A percentile compares a stretch with the other conserved stretches of the same genome.
phyloP scores from a whole-genome alignment of 1,139 yeast genomes.

The Sugiyamaella grinbergsii region DNA sequence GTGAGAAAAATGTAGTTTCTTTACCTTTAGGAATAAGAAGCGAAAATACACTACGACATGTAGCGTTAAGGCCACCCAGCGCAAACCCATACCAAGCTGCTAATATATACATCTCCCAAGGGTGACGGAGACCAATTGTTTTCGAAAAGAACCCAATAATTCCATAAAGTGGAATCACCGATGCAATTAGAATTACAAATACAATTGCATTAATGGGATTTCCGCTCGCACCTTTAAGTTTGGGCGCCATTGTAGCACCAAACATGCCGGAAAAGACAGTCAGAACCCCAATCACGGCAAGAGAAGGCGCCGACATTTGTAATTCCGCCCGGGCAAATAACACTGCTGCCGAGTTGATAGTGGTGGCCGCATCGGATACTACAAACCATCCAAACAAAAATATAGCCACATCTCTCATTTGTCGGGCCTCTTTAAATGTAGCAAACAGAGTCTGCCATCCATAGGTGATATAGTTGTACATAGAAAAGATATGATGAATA shows the following conservation, averaged over 20 bases:
- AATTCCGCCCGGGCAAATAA: constrained; percentile 67
- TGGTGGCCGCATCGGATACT: constrained; percentile 67
- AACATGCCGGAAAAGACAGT: constrained; percentile 63
- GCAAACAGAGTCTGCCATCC: constrained; percentile 61
- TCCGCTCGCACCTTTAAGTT: constrained; percentile 46
- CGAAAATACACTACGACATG: constrained; percentile 64
- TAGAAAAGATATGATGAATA: background rate
- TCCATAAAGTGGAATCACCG: constrained; percentile 67
- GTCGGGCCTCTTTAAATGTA: constrained; percentile 57
- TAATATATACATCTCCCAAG: constrained; percentile 63
- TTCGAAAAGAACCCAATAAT: constrained; percentile 56
- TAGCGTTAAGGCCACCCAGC: constrained; percentile 65
- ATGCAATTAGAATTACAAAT: constrained; percentile 57
- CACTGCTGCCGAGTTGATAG: constrained; percentile 73
- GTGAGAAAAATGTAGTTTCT: constrained; percentile 68
- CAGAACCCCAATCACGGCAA: constrained; percentile 61
- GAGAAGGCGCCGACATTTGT: constrained; percentile 61
- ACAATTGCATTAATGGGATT: constrained; percentile 52
- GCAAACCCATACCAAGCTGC: constrained; percentile 74
- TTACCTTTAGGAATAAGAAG: constrained; percentile 67
- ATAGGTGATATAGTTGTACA: constrained; percentile 41
- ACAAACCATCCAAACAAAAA: constrained; percentile 71
- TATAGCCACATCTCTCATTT: constrained; percentile 59
- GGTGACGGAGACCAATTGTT: constrained; percentile 56
- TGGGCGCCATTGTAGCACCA: constrained; percentile 61